Evolutionary conservation across 2,329 filamentous ascomycete genomes (phyloP).

Genomic region (Leptoxyphium fumago): DNA sequence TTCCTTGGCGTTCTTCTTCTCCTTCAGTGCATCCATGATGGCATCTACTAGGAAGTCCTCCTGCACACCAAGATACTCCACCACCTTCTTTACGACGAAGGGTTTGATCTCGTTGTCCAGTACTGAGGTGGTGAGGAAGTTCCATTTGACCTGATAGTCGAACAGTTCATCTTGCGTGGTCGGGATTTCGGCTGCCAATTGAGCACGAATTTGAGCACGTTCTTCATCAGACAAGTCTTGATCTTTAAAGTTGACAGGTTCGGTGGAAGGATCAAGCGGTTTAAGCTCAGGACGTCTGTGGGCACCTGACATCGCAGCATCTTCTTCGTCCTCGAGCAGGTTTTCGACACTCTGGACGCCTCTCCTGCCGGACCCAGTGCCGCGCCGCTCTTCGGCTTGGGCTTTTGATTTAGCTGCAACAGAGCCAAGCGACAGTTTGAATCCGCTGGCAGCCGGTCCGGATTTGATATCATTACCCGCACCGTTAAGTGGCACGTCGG

Average conservation of each 20-base stretch:
- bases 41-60: slow-evolving; percentile 91
- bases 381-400: slow-evolving; percentile 23
- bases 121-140: slow-evolving; percentile 67
- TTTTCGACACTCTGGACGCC: slow-evolving; percentile 23
- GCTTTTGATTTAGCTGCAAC: slow-evolving; percentile 56
- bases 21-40: slow-evolving; percentile 72
- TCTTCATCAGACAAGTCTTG: slow-evolving; percentile 75
- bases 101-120: slow-evolving; percentile 77
- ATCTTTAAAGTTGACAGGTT: slow-evolving; percentile 61
- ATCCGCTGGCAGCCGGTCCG: slow-evolving; percentile 43
- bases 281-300: slow-evolving; percentile 23
- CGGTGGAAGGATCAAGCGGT: slow-evolving; percentile 23
- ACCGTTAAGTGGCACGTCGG: slow-evolving; percentile 77
- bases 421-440: slow-evolving; percentile 86
- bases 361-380: slow-evolving; percentile 26
- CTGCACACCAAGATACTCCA: slow-evolving; percentile 90
- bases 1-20: slow-evolving; percentile 58
- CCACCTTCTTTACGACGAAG: slow-evolving; percentile 96
- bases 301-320: slow-evolving; percentile 54
- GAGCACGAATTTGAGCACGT: slow-evolving; percentile 62
- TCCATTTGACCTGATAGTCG: slow-evolving; percentile 89
- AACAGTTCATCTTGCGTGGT: slow-evolving; percentile 45
- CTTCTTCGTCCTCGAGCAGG: slow-evolving; percentile 31
- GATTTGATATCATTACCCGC: slow-evolving; percentile 62
- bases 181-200: slow-evolving; percentile 81